Evolutionary conservation across 1,284 basidiomycete genomes (phyloP), one percentile per base, ranked within the genome.

Genomic region (Ustilago loliicola): DNA sequence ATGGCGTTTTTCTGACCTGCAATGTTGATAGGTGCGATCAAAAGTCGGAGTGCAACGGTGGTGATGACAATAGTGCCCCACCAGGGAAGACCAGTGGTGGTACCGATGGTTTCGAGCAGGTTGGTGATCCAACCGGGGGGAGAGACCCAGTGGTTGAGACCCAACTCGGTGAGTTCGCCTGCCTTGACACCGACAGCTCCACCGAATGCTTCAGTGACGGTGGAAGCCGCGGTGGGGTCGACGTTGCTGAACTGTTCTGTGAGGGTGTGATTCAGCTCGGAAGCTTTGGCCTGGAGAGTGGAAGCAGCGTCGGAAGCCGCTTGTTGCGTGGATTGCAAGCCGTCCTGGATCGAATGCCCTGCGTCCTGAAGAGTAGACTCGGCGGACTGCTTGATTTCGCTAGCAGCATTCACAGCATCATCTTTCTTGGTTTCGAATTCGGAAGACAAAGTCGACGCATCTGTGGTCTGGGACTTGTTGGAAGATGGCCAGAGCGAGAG

Each of bases 151-250:
- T 89, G 88, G 21, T 90, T 89, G 5, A 96, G 88, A 3, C 93
- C 95, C 47, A 95, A 88, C 13, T 91, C 90, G 23, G 91, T 89
- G 40, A 96, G 89, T 87, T 96, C 94, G 0, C 94, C 93, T 36
- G 91, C 90, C 74, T 93, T 91, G 40, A 94, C 82, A 48, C 71
- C 76, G 38, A 62, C 55, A 1, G 72, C 68, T 17, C 66, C 63
- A 19, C 48, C 32, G n/a, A 78, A 61, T 3, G 65, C 53, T 55
- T 81, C 79, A 23, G 66, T 65, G 29, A 79, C 62, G 36, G 71
- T 81, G 29, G 72, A 50, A 17, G 63, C 66, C 5, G 69, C 45
- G 15, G 73, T 53, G n/a, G 66, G 47, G 50, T 74, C 74, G 56
- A 76, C 58, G 6, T 73, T 65, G 47, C 61, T 61, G 27, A 76